Base-by-base conservation (phyloP, 2,329 filamentous ascomycete species). In the Epichloe elymi region DNA sequence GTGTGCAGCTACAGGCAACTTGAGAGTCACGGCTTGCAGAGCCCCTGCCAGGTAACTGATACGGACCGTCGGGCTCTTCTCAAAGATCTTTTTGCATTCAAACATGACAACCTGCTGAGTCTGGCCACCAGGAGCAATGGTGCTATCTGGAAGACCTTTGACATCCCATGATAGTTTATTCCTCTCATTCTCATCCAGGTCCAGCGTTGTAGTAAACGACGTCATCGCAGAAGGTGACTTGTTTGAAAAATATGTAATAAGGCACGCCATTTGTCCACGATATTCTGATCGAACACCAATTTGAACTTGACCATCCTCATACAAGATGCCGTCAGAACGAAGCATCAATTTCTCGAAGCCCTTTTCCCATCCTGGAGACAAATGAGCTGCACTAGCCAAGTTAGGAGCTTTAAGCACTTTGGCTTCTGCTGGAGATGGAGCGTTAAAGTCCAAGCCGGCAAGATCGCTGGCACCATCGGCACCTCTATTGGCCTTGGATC, bases 221-320 rank as follows among this genome's bases (percentile, higher is more conserved):
- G 82, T 86, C 60, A 98, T 85, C 0, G 85, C 71, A 38, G 86
- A 84, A 0, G 88, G 83, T 1, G 88, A 89, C 70, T 95, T 95
- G 74, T 98, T 98, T 54, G 83, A 86, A 66, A 97, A 95, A 68
- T 97, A 98, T 48, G 95, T 72, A 60, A 98, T 97, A 55, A 98
- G 73, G 61, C 93, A 95, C 41, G 93, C 93, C 72, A 96, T 85
- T 63, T 95, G 88, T n/a, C 84, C 87, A 54, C 93, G 85, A 65
- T 96, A 98, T 68, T 98, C 93, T 10, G 89, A 94, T 37, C 93
- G 83, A 49, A 97, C 71, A 35, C 93, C 93, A 40, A 98, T 78
- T 64, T 98, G 91, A 50, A 98, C 79, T 67, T 98, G 93, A 0
- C 84, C 85, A 63, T 98, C 93, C 68, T 98, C 90, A 64, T 96